phyloP scores from a whole-genome alignment of 169 alveolate genomes.

The Cryptosporidium viatorum region DNA sequence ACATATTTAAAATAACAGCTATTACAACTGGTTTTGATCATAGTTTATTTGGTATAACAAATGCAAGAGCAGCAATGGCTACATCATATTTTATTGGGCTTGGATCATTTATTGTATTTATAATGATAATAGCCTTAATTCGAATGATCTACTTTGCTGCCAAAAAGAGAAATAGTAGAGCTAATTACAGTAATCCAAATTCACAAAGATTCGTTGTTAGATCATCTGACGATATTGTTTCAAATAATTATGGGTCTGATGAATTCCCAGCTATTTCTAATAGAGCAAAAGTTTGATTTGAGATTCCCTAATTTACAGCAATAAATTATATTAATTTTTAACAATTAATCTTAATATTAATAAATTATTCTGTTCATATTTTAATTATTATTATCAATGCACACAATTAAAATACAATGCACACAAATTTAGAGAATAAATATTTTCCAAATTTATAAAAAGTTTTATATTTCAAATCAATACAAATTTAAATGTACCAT shows the following conservation, averaged over 20 bases:
- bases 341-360: not conserved
- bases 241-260: conserved; percentile 2
- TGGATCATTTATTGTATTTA: conserved; percentile 33
- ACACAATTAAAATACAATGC: conserved; percentile 2
- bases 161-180: not conserved
- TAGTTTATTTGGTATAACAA: conserved; percentile 48
- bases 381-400: not conserved
- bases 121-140: conserved; percentile 23
- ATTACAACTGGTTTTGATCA: not conserved
- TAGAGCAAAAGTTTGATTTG: not conserved
- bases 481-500: not conserved
- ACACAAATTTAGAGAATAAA: not conserved
- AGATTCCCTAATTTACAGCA: not conserved
- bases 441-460: not conserved
- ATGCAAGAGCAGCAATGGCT: conserved; percentile 37
- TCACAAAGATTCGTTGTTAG: conserved; percentile 39
- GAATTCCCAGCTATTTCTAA: conserved; percentile 10
- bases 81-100: conserved; percentile 58
- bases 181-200: not conserved
- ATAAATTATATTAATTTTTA: not conserved
- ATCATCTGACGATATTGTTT: conserved; percentile 13
- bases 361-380: not conserved
- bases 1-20: conserved; percentile 5
- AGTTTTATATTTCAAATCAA: not conserved
- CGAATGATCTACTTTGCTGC: conserved; percentile 3